Base-by-base conservation (phyloP, 169 alveolate genomes). In the Babesia divergens region DNA sequence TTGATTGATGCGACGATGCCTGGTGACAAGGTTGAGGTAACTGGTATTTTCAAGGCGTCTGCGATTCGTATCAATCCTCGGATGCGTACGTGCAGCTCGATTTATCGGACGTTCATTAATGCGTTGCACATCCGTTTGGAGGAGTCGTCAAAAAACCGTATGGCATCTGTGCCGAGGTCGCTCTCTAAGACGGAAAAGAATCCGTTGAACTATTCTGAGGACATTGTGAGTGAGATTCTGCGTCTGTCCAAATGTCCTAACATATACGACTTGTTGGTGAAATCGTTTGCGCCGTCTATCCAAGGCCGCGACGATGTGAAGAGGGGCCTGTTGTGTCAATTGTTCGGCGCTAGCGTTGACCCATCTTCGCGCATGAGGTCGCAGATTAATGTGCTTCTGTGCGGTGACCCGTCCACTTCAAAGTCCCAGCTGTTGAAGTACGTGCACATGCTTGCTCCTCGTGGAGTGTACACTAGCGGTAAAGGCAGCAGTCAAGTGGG, bases 401-500 rank as follows among this genome's bases (percentile, higher is more conserved):
- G 98, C 58, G 99, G 99, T 37, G 99, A 98, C 82, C 99, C 99
- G 5, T 95, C 99, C 5, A 96, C 99, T 22, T 99, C 99, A 34
- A 98, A 98, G 90, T 96, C 99, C 31, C 99, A 98, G 82, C 88
- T 98, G 59, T 87, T 98, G 52, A 96, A 96, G 86, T 96, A 94
- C 81, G 98, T 95, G 3, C 98, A 96, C 84, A 92, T 94, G 68
- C 64, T 96, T 37, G 95, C 98, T 5, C 98, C 98, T 14, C 91
- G 99, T 83, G 98, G 99, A 32, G 94, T 96, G 34, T 97, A 97
- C 89, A 97, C 99, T 28, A 92, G 98, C 51, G 99, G 99, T 11
- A 96, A 95, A 77, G 65, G 91, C 62, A 91, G 97, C 75, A 89
- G 98, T 77, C 96, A 97, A 46, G 99, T 96, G 13, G 99, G 99